phyloP scores from a whole-genome alignment of 306 rosid genomes.

The Cucurbita moschata region DNA sequence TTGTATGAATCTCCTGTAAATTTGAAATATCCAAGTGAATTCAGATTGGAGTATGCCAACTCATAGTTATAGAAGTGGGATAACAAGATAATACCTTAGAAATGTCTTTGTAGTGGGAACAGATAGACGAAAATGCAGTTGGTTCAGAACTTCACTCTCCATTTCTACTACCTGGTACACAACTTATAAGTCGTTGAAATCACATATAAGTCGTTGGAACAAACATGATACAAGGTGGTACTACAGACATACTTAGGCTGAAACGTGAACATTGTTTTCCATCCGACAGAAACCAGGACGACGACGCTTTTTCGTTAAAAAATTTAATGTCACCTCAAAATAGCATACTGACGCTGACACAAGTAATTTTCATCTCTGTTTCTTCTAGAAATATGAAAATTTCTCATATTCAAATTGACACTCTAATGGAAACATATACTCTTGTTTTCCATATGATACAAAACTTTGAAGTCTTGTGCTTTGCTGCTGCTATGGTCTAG shows the following conservation, averaged over 20 bases:
- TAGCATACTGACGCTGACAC: not conserved
- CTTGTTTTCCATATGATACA: not conserved
- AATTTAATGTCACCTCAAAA: not conserved
- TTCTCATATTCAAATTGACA: not conserved
- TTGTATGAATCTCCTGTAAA: constrained; percentile 76
- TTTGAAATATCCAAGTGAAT: constrained; percentile 8
- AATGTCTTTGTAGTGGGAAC: constrained; percentile 81
- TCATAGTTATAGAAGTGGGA: not conserved
- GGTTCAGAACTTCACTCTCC: constrained; percentile 62
- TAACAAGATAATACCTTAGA: constrained; percentile 44
- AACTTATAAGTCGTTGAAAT: not conserved
- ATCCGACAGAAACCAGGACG: not conserved
- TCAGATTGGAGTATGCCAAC: not conserved
- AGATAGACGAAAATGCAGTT: constrained; percentile 56
- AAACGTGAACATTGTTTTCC: not conserved
- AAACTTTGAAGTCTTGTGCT: not conserved
- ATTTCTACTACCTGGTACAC: constrained; percentile 42
- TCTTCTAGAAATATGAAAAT: not conserved
- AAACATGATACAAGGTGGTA: not conserved
- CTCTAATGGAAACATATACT: not conserved
- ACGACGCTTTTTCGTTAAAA: not conserved
- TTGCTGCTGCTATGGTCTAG: not conserved
- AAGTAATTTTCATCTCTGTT: not conserved
- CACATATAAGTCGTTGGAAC: not conserved
- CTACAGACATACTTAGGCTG: not conserved